Conservation (phyloP, 306 rosid genomes). For the Psophocarpus tetragonolobus region DNA sequence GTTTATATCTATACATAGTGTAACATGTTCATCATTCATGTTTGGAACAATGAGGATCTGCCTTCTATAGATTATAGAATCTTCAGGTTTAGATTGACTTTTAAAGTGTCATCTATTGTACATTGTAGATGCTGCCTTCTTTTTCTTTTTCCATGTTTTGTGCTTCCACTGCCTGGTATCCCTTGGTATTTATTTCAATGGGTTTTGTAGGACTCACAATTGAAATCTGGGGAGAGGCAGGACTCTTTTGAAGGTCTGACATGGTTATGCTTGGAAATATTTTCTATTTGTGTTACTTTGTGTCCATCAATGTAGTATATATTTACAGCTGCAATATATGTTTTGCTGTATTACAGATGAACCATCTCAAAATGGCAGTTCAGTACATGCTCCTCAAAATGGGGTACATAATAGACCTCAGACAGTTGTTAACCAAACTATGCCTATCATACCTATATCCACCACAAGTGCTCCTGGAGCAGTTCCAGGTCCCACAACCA, state of each 20-base stretch:
- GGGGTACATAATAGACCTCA: background rate
- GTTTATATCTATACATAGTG: background rate
- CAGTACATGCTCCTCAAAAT: background rate
- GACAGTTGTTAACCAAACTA: background rate
- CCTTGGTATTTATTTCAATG: background rate
- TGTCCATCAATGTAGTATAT: background rate
- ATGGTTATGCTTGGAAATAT: background rate
- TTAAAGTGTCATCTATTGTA: background rate
- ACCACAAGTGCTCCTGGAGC: slow-evolving; percentile 20
- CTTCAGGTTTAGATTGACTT: background rate
- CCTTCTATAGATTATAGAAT: background rate
- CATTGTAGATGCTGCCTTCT: background rate
- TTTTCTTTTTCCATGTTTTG: background rate
- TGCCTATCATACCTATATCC: background rate
- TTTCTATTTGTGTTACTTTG: background rate
- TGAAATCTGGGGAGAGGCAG: background rate
- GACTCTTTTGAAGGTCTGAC: background rate
- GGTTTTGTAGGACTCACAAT: background rate
- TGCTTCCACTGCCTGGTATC: background rate
- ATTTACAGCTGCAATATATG: background rate
- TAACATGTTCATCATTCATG: background rate
- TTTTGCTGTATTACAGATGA: background rate
- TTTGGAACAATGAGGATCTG: background rate
- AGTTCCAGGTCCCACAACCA: slow-evolving; percentile 80
- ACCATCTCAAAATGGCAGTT: slow-evolving; percentile 5